These are phyloP conservation scores for Quaeritorhiza haematococci DNA, from an alignment of 371 early-diverging fungal species.

Conservation along the genomic window DNA sequence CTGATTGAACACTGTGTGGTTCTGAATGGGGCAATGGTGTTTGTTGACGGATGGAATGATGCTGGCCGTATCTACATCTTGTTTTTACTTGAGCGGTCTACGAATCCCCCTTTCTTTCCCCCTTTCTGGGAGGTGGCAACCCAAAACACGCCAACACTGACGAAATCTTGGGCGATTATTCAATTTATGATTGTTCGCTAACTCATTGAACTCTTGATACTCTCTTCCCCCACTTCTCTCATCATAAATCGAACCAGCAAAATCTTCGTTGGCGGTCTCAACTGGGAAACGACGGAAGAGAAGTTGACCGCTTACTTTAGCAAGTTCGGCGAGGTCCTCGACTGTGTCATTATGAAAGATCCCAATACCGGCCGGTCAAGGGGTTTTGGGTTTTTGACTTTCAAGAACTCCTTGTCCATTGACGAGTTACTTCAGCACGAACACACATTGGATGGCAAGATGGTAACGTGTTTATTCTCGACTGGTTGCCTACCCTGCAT, in stretches of 20 bases:
- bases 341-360: constrained; percentile 83
- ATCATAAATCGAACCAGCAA: constrained; percentile 15
- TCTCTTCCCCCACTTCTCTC: neutral
- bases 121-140: neutral
- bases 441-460: constrained; percentile 81
- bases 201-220: neutral
- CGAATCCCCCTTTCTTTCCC: neutral
- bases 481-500: neutral
- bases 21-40: no score
- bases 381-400: constrained; percentile 89
- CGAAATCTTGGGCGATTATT: neutral
- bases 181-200: neutral
- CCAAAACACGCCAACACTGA: neutral
- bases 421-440: constrained; percentile 68
- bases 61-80: no score
- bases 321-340: constrained; percentile 32
- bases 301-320: neutral
- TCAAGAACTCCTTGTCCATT: constrained; percentile 59
- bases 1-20: no score
- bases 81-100: neutral
- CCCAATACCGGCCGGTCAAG: constrained; percentile 70
- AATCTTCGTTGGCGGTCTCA: constrained; percentile 31
- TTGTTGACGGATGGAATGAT: no score
- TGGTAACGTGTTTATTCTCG: constrained; percentile 45
- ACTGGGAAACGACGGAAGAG: constrained; percentile 29